Evolutionary conservation across 2,329 filamentous ascomycete genomes (phyloP), one percentile per base, ranked within the genome.

Genomic region (Lachnellula arida): DNA sequence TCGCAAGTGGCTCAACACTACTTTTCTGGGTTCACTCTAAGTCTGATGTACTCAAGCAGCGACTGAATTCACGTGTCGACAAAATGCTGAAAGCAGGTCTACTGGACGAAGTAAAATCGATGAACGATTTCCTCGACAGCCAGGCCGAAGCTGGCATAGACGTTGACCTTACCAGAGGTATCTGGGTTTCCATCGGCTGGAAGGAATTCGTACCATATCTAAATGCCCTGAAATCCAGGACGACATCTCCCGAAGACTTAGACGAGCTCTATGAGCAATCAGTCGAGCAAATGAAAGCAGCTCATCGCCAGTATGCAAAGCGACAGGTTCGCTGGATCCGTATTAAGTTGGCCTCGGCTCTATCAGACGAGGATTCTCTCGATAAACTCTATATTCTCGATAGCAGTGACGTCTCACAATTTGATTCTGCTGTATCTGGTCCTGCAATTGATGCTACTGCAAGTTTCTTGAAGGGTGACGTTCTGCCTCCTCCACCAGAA

Each of bases 121-220:
- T 89, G 64, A 74, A 75, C 12, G 67, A 72, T 1, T 79, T 80
- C 57, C 71, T 80, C 2, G 64, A 73, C 15, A 63, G 72, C 4
- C 72, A 78, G 53, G 69, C 75, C 48, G 68, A 74, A 0, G 66
- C 74, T 1, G 86, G 84, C 0, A 71, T 76, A 1, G 61, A 71
- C 0, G 73, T 94, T 2, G 91, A 97, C 67, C 79, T 84, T 61
- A 88, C 82, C 1, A 84, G 86, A 52, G 95, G 94, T 0, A 95
- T 99, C 44, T 99, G 93, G 91, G 88, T 96, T 52, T 94, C 92
- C 1, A 99, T 99, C 59, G 94, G 94, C 1, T 97, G 91, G 73
- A 97, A 95, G 70, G 91, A 99, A 68, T 88, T 97, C 68, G 81
- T 88, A 55, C 78, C 82, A 0, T 96, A 91, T 66, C 74, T 92